Evolutionary conservation across 805 yeast species (phyloP), one percentile per base, ranked within the genome.

Genomic region (Zygosaccharomyces bisporus): DNA sequence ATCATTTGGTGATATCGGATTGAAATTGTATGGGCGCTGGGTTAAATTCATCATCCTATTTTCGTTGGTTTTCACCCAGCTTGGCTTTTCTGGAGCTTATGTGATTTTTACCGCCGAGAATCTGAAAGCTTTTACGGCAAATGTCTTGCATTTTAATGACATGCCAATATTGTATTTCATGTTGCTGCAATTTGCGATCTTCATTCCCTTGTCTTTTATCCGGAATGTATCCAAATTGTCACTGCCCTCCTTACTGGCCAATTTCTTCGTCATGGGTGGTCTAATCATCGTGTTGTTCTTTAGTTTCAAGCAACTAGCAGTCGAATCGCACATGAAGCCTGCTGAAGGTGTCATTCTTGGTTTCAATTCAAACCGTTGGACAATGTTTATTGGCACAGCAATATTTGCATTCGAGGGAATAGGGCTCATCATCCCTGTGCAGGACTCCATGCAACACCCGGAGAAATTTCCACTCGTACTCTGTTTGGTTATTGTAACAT

Each of bases 391-490:
- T 40, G 95, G 95, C 6, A 86, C 86, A 5, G 90, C 91, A 2
- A 85, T 86, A 23, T 86, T 86, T 69, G 88, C 93, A n/a, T 86
- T 84, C 58, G 95, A 86, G 66, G 95, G 95, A 1, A 84, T 86
- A 45, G 93, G 95, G 0, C 69, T 86, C 37, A 82, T 86, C 39
- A 81, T 86, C 18, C 95, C 95, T 0, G 82, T 86, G 42, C 88
- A 85, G 56, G 86, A 85, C 53, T 82, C 93, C 1, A 86, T 86
- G 93, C 75, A 72, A 39, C 67, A 82, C 52, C 93, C 93, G 1
- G 79, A 80, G 49, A 75, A 83, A 50, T 86, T 83, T 58, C 89
- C 91, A 13, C 60, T 70, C 44, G 86, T 85, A 1, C 64, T 86
- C 41, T 71, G 72, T 12, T 60, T 75, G 37, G 93, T 86, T 2